Evolutionary conservation across 148 eudicot species (phyloP), one percentile per base, ranked within the genome.

Genomic region (Gaultheria prostrata): DNA sequence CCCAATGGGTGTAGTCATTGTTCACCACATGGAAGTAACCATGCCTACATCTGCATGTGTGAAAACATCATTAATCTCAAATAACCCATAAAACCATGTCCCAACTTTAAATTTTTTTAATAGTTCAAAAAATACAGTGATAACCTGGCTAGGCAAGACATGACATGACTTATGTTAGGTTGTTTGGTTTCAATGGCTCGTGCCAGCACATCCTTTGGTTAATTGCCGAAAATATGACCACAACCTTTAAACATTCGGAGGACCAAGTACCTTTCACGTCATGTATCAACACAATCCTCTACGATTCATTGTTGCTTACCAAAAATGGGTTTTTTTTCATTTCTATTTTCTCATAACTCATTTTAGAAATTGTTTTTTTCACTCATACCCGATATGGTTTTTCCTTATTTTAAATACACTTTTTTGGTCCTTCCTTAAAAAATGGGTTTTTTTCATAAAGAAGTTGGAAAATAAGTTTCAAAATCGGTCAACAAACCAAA

Each of bases 1-100:
- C 92, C 96, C 96, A 93, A 79, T 93, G 95, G n/a, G 93, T 91
- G 79, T 93, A 93, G 93, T 91, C 93, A 86, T 93, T 93, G 86
- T 93, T 93, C 83, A 93, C 95, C 85, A 93, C 96, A 86, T 93
- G 96, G 87, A 93, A 93, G 85, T 92, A 89, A 15, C 96, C 96
- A 88, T 88, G 94, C 67, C 96, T 91, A 75, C 96, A 93, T 87
- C 95, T 93, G 92, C 86, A 91, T 49, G 13, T 18, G 9, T 57
- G 26, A 75, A 78, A 8, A 65, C 17, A 43, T 45, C 33, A 53
- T 20, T 48, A 82, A 39, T 82, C 70, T 32, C 49, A 35, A 35
- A 35, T 35, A 35, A 35, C 39, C 2, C 39, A 35, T 35, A 35
- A 35, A 35, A 35, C 43, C 6, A 39, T 39, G 43, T 39, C 43